These are phyloP conservation scores for Conticribra weissflogii DNA, from an alignment of 108 stramenopile genomes.

Conservation along the genomic window DNA sequence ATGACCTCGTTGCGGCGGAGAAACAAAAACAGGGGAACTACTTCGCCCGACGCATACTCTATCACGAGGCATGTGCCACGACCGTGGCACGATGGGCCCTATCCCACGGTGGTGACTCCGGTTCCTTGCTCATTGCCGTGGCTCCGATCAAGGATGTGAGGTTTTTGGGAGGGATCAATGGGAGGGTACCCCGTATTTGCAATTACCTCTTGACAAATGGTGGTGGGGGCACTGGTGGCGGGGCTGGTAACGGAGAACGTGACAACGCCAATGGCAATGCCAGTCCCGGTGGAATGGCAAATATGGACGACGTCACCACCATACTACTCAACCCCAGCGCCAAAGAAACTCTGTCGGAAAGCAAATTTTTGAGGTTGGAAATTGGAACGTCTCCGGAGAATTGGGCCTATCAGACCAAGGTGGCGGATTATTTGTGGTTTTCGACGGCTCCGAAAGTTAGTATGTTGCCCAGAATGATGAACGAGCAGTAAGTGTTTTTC, in stretches of 20 bases:
- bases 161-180: conserved; percentile 76
- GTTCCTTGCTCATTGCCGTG: conserved; percentile 63
- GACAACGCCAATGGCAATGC: too few species aligned
- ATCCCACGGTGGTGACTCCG: conserved; percentile 34
- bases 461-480: conserved; percentile 83
- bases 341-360: conserved; percentile 70
- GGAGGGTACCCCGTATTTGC: conserved; percentile 74
- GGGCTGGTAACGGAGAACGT: too few species aligned
- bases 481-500: conserved; percentile 46
- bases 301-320: conserved; percentile 77
- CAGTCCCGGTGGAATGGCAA: too few species aligned
- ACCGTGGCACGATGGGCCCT: conserved; percentile 61
- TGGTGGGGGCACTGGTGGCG: conserved; percentile 48
- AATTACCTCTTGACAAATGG: conserved; percentile 27
- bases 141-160: conserved; percentile 73
- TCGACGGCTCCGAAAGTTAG: conserved; percentile 85
- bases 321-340: conserved; percentile 84
- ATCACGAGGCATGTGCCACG: conserved; percentile 82
- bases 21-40: conserved; percentile 60
- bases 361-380: conserved; percentile 70
- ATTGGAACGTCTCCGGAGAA: conserved; percentile 82
- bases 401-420: conserved; percentile 76
- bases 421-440: conserved; percentile 88
- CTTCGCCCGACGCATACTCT: conserved; percentile 80
- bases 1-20: conserved; percentile 8